Base-by-base conservation (phyloP, 2,329 filamentous ascomycete species). In the Pestalotiopsis sp. region DNA sequence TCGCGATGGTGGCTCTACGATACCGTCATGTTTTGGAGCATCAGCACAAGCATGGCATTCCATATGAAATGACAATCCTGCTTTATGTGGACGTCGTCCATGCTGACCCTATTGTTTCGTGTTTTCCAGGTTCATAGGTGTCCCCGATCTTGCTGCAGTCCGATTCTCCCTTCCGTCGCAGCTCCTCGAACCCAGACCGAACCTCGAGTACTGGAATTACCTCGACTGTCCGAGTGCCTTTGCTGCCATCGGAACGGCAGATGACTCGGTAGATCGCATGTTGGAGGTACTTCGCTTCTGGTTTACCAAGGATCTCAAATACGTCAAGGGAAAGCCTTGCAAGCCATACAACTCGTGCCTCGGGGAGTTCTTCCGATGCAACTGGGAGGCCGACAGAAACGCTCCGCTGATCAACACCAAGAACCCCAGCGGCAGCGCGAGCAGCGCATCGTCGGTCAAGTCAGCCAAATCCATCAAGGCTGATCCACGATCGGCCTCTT, bases 221-320 rank as follows among this genome's bases (percentile, higher is more conserved):
- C 87, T 99, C 79, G 96, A 99, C 81, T 90, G 94, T 74, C 95
- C 95, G 25, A 97, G 97, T 80, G 93, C 95, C 62, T 98, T 99
- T 72, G 83, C 90, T 72, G 88, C 88, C 60, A 92, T 92, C 75
- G 96, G 95, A 75, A 95, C 95, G 75, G 96, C 95, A 20, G 93
- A 98, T 75, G 94, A 98, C 75, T 89, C 92, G 12, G 85, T 98
- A 67, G 95, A 96, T 75, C 94, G 96, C 74, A 98, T 98, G 93
- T 88, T 99, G 65, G 95, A 95, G 77, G 94, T 97, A 38, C 82
- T 98, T 75, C 91, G 95, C 70, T 99, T 98, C 82, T 99, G 96
- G 96, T 97, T 98, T 77, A 98, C 96, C 71, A 99, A 99, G 81
- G 96, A 99, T 80, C 81, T 99, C 81, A 99, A 99, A 88, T 99